phyloP scores from a whole-genome alignment of 1,139 yeast genomes.

The Scheffersomyces illinoinensis region DNA sequence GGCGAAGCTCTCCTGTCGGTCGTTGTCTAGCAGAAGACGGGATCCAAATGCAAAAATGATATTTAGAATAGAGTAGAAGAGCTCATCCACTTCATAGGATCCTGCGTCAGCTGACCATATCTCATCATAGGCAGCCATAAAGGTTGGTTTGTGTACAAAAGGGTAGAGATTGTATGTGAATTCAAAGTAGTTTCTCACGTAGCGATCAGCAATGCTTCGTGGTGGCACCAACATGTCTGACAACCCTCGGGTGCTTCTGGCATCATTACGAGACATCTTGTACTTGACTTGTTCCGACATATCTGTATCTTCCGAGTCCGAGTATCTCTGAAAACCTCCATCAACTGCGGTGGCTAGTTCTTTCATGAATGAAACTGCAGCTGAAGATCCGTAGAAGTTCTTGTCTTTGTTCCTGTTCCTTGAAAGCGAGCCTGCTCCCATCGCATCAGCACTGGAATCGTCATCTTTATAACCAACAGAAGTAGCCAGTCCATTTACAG shows the following conservation, averaged over 20 bases:
- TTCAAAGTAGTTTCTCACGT: constrained; percentile 11
- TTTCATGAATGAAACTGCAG: background rate
- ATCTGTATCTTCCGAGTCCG: background rate
- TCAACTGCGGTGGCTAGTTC: background rate
- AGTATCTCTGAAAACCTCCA: background rate
- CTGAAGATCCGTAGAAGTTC: background rate
- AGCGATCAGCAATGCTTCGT: constrained; percentile 9
- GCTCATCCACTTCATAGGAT: constrained; percentile 8
- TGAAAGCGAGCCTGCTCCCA: background rate
- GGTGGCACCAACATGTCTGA: constrained; percentile 11
- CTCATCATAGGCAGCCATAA: constrained; percentile 20
- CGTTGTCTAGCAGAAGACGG: constrained; percentile 9
- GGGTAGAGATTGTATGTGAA: constrained; percentile 18
- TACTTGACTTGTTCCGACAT: background rate
- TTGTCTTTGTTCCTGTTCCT: background rate
- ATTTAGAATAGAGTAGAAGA: constrained; percentile 12
- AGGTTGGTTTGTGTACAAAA: constrained; percentile 20
- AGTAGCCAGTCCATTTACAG: too few relatives aligned
- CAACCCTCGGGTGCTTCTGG: constrained; percentile 1
- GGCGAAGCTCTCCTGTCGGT: constrained; percentile 1
- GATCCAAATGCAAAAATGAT: constrained; percentile 14
- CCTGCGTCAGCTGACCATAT: constrained; percentile 9
- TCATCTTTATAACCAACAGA: background rate
- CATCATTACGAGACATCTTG: constrained; percentile 7
- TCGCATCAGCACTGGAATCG: background rate